Conservation (phyloP, 805 yeast species). For the Candida corydali region DNA sequence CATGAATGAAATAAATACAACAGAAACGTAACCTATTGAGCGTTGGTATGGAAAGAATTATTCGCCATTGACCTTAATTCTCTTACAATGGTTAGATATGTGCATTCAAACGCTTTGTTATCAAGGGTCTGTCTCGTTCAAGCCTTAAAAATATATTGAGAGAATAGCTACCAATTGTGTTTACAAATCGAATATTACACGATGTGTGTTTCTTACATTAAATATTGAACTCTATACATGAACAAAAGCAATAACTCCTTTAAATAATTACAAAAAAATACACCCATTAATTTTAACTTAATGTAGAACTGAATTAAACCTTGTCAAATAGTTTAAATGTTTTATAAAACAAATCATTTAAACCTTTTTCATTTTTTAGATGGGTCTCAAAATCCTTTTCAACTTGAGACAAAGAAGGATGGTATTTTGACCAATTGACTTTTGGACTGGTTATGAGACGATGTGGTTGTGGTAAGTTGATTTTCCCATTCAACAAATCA, state of each 20-base stretch:
- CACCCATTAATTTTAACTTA: not conserved
- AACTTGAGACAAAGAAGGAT: conserved; percentile 23
- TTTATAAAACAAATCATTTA: conserved; percentile 17
- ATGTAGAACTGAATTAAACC: not conserved
- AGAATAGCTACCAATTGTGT: no score
- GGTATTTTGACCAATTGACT: conserved; percentile 36
- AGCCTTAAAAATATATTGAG: no score
- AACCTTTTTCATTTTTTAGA: conserved; percentile 9
- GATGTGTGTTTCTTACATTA: no score
- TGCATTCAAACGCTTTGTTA: no score
- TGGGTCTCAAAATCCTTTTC: conserved; percentile 14
- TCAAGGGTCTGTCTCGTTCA: no score
- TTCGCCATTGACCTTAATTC: no score
- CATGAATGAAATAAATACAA: no score
- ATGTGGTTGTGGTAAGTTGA: conserved; percentile 31
- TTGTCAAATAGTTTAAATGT: conserved; percentile 21
- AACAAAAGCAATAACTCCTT: not conserved
- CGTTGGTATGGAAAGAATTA: no score
- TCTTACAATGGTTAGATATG: no score
- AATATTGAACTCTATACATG: conserved; percentile 4
- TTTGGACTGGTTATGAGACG: conserved; percentile 29
- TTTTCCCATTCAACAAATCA: conserved; percentile 28
- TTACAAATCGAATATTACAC: no score
- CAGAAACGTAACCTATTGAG: no score
- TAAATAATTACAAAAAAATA: not conserved